Evolutionary conservation across 2,329 filamentous ascomycete species (phyloP).

Genomic region (Metarhizium rileyi): DNA sequence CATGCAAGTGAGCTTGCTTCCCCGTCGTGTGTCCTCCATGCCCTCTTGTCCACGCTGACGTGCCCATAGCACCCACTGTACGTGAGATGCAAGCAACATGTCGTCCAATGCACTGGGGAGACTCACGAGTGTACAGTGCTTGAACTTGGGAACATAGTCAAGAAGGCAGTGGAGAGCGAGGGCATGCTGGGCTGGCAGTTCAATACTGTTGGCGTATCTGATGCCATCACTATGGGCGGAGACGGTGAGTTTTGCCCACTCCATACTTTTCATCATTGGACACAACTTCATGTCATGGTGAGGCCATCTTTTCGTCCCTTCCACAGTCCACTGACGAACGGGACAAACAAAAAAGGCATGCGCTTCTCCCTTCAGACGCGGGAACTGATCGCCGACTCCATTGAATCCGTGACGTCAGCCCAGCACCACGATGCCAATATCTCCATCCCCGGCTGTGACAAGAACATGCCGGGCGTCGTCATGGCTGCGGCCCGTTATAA

Average conservation of each 20-base stretch:
- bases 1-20: constrained; percentile 87
- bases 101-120: too few species aligned
- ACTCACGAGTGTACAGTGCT: constrained; percentile 47
- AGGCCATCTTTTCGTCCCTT: neutral
- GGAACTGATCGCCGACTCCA: constrained; percentile 88
- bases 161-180: constrained; percentile 67
- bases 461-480: constrained; percentile 91
- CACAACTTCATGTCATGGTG: too few species aligned
- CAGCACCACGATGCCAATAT: constrained; percentile 92
- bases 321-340: neutral
- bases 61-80: constrained; percentile 29
- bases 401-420: constrained; percentile 86
- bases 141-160: constrained; percentile 80
- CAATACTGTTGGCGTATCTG: constrained; percentile 80
- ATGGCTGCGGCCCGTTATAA: constrained; percentile 91
- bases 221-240: constrained; percentile 91
- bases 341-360: constrained; percentile 55
- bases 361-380: constrained; percentile 82
- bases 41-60: neutral
- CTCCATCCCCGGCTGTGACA: constrained; percentile 87
- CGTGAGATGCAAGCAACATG: constrained; percentile 14
- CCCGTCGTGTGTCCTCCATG: neutral
- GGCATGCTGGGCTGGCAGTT: constrained; percentile 93
- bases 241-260: too few species aligned
- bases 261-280: too few species aligned